phyloP scores from a whole-genome alignment of 2,329 filamentous ascomycete species.

The Aspergillus sp. region DNA sequence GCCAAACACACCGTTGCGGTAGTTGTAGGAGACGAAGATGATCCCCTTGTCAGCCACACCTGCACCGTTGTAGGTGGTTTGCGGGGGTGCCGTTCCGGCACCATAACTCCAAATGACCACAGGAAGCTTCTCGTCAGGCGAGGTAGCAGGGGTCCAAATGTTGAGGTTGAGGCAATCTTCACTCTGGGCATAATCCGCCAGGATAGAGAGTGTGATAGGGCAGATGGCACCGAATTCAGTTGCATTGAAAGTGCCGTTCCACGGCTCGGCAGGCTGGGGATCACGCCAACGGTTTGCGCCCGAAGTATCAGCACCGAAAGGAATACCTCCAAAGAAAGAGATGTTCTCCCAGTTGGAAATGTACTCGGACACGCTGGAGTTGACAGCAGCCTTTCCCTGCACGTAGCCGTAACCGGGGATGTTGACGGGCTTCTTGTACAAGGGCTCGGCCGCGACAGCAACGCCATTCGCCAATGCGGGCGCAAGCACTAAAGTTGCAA shows the following conservation, averaged over 20 bases:
- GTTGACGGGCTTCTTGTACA: background rate
- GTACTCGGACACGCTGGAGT: background rate
- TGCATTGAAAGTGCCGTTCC: background rate
- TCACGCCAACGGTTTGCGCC: background rate
- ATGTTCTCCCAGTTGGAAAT: background rate
- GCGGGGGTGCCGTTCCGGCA: background rate
- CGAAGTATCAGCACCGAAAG: background rate
- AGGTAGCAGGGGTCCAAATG: background rate
- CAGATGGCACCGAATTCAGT: background rate
- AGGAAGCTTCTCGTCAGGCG: background rate
- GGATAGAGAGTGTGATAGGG: background rate
- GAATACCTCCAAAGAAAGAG: background rate
- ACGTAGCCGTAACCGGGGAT: background rate
- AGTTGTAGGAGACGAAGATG: conserved; percentile 1
- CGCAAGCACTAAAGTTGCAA: background rate
- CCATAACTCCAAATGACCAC: background rate
- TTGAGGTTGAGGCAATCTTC: background rate
- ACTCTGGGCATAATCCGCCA: background rate
- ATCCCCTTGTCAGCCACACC: background rate
- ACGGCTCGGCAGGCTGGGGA: background rate
- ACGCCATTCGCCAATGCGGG: background rate
- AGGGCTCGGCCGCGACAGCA: background rate
- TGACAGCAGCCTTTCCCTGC: background rate
- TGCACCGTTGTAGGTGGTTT: background rate
- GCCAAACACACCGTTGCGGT: background rate